These are phyloP conservation scores for Ambrosia artemisiifolia DNA, from an alignment of 129 eudicot species.

Conservation along the genomic window DNA sequence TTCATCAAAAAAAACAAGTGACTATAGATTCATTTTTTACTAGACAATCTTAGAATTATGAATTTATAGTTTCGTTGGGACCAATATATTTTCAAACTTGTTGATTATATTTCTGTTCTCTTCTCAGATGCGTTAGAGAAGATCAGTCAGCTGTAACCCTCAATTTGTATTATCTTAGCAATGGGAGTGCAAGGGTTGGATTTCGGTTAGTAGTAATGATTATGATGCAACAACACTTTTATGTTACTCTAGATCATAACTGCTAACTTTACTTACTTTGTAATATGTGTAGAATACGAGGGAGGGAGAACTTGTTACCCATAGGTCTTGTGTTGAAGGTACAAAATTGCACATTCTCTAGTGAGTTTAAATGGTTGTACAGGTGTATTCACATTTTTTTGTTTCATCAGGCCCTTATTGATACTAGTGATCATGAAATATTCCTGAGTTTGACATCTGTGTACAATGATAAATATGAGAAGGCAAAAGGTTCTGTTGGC, in stretches of 20 bases:
- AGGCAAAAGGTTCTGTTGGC: conserved; percentile 83
- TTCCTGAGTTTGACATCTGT: conserved; percentile 71
- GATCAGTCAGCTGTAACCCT: conserved; percentile 88
- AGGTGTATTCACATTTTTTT: not conserved
- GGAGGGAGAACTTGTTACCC: conserved; percentile 89
- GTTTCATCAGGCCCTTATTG: conserved; percentile 64
- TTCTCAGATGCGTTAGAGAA: conserved; percentile 84
- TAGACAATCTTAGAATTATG: too few species aligned
- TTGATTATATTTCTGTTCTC: conserved; percentile 3
- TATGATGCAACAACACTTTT: not conserved
- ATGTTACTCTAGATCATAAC: not conserved
- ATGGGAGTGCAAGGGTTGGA: conserved; percentile 97
- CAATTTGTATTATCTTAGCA: conserved; percentile 70
- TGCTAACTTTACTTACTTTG: not conserved
- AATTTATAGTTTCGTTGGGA: too few species aligned
- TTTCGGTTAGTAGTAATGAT: conserved; percentile 73
- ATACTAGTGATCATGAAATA: conserved; percentile 81
- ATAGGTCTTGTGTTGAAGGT: conserved; percentile 91
- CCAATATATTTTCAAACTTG: not conserved
- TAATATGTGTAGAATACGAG: conserved; percentile 64
- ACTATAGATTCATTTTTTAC: too few species aligned
- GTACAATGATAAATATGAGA: conserved; percentile 58
- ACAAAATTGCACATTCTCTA: not conserved
- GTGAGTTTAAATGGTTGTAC: not conserved
- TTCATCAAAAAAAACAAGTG: too few species aligned